Evolutionary conservation across 2,329 filamentous ascomycete species (phyloP).

Genomic region (Emmonsiellopsis sp.): DNA sequence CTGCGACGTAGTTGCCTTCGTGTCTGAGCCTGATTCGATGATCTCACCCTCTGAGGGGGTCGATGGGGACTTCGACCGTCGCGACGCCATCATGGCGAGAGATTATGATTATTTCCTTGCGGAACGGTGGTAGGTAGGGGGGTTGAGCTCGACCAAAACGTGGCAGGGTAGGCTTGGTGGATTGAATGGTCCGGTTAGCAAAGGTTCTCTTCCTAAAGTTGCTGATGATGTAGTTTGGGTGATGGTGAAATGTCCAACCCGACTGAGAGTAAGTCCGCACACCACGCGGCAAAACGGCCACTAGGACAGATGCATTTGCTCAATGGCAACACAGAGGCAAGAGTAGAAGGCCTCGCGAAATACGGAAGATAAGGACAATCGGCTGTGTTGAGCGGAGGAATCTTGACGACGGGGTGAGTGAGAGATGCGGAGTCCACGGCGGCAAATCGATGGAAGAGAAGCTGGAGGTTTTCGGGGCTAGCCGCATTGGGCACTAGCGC

Average conservation of each 20-base stretch:
- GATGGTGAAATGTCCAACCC: conserved; percentile 14
- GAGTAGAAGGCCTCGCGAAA: background rate
- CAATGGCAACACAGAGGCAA: background rate
- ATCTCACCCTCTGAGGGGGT: conserved; percentile 86
- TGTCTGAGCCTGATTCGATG: conserved; percentile 59
- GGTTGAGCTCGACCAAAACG: conserved; percentile 3
- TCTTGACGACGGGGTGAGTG: background rate
- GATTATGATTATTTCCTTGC: background rate
- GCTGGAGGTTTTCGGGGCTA: background rate
- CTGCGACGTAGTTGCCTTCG: conserved; percentile 80
- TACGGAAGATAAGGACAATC: background rate
- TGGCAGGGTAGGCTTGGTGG: conserved; percentile 9
- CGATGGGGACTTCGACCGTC: conserved; percentile 40
- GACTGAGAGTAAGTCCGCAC: conserved; percentile 13
- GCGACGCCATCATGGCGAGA: conserved; percentile 36
- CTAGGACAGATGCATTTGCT: background rate
- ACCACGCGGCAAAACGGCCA: background rate
- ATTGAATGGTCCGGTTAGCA: conserved; percentile 25
- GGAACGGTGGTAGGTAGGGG: background rate
- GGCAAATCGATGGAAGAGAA: background rate
- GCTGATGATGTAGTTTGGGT: conserved; percentile 8
- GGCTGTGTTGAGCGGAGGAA: background rate
- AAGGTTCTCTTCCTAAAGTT: conserved; percentile 8
- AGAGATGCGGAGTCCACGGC: background rate
- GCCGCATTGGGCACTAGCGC: background rate